Conservation (phyloP, 768 basidiomycete species). For the Coprinopsis sp. region DNA sequence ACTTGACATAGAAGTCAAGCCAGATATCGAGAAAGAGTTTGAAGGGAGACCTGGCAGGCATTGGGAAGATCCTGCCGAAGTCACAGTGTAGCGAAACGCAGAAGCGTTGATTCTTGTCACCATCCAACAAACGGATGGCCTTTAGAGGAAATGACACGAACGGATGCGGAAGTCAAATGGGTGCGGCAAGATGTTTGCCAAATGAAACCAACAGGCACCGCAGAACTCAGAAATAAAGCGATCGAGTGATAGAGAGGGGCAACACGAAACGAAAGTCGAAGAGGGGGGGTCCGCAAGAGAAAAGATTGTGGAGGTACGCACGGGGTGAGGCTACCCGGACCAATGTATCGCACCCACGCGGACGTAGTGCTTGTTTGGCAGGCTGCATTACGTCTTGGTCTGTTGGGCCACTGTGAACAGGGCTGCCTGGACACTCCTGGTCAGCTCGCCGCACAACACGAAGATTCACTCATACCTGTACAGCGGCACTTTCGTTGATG, state of each 20-base stretch:
- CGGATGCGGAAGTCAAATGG: too few species aligned
- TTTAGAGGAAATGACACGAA: too few species aligned
- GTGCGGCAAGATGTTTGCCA: too few species aligned
- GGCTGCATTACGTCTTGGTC: slow-evolving; percentile 62
- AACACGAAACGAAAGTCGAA: not conserved
- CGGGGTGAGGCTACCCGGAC: slow-evolving; percentile 67
- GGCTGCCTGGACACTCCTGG: slow-evolving; percentile 58
- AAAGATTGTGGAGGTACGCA: slow-evolving; percentile 29
- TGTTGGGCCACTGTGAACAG: slow-evolving; percentile 83
- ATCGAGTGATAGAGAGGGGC: not conserved
- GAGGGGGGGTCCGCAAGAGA: not conserved
- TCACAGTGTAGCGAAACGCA: too few species aligned
- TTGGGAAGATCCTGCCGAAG: too few species aligned
- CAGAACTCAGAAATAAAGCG: too few species aligned
- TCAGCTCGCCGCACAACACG: not conserved
- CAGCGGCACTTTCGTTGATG: slow-evolving; percentile 87
- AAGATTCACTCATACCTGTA: slow-evolving; percentile 58
- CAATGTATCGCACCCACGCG: slow-evolving; percentile 78
- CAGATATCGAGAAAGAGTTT: too few species aligned
- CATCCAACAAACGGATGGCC: too few species aligned
- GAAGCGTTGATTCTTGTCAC: too few species aligned
- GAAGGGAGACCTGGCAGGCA: too few species aligned
- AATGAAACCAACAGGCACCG: too few species aligned
- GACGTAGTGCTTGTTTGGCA: slow-evolving; percentile 96
- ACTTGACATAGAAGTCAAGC: too few species aligned